Conservation (phyloP, 768 basidiomycete species). For the Suillus plorans region DNA sequence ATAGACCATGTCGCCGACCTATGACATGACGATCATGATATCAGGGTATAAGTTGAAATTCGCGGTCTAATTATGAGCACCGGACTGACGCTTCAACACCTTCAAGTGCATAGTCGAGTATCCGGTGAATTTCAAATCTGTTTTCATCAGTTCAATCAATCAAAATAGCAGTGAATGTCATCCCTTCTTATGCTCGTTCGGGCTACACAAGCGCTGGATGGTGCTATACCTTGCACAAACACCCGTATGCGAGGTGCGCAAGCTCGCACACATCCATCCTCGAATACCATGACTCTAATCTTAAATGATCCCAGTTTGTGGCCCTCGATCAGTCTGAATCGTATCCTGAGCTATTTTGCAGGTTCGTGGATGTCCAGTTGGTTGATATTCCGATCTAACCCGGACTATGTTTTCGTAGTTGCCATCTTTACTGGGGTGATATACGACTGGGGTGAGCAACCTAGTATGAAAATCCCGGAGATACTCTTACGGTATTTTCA, state of each 20-base stretch:
- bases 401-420: not conserved
- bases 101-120: no score
- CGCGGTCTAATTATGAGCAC: no score
- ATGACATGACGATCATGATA: no score
- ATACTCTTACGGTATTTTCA: not conserved
- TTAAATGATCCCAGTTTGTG: not conserved
- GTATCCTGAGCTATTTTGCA: not conserved
- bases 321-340: not conserved
- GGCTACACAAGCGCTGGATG: not conserved
- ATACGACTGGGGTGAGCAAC: not conserved
- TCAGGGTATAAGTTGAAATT: no score
- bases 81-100: no score
- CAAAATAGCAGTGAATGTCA: no score
- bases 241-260: not conserved
- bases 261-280: not conserved
- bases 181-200: no score
- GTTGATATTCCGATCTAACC: not conserved
- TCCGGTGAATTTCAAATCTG: no score
- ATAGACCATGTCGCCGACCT: no score
- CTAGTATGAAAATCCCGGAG: not conserved
- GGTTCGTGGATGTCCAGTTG: not conserved
- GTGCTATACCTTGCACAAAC: not conserved
- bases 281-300: not conserved
- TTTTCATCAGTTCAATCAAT: no score
- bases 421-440: not conserved